These are phyloP conservation scores for Oxytropis ochrocephala DNA, from an alignment of 306 rosid genomes.

Conservation along the genomic window DNA sequence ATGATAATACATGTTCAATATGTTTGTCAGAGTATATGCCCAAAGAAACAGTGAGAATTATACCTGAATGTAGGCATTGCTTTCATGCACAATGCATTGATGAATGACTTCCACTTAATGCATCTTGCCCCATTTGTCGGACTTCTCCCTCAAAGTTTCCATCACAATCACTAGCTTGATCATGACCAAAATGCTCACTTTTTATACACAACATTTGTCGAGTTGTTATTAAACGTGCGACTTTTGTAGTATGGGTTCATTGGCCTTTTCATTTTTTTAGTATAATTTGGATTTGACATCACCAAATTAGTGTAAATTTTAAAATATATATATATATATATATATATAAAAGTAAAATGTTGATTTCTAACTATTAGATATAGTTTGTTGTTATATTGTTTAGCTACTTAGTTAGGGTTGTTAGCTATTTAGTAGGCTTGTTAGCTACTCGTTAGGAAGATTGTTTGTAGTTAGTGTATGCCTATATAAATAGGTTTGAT, in stretches of 20 bases:
- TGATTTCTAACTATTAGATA: too few relatives aligned
- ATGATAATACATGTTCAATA: conserved; percentile 46
- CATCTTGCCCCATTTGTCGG: conserved; percentile 74
- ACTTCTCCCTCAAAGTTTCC: conserved; percentile 30
- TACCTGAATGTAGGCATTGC: conserved; percentile 64
- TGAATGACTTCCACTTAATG: conserved; percentile 61
- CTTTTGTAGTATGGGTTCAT: not conserved
- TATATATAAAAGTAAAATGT: too few relatives aligned
- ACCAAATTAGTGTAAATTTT: too few relatives aligned
- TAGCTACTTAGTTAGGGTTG: too few relatives aligned
- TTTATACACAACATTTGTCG: not conserved
- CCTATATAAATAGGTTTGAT: too few relatives aligned
- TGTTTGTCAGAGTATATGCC: conserved; percentile 62
- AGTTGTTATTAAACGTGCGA: not conserved
- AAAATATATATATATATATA: too few relatives aligned
- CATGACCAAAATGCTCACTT: not conserved
- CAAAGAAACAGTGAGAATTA: conserved; percentile 49
- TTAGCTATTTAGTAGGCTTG: too few relatives aligned
- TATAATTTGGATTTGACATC: too few relatives aligned
- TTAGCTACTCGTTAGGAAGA: too few relatives aligned
- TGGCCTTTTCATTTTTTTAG: too few relatives aligned
- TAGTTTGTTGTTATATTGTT: too few relatives aligned
- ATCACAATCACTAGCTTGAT: not conserved
- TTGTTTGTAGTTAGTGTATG: too few relatives aligned
- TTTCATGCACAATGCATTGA: conserved; percentile 73